phyloP scores from a whole-genome alignment of 768 basidiomycete genomes.

The Serpula lacrymans region DNA sequence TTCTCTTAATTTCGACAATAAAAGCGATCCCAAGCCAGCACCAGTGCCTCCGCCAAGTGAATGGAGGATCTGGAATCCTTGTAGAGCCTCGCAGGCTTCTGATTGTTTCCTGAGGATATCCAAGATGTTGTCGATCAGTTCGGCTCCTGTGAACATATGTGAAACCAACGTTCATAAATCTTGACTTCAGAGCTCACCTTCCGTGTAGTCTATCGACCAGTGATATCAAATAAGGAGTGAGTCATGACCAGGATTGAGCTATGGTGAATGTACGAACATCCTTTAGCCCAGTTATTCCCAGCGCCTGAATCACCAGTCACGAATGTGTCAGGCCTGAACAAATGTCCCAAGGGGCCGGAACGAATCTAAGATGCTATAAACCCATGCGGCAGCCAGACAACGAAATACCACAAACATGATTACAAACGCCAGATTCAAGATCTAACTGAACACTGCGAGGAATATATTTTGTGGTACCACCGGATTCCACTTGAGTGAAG shows the following conservation, averaged over 20 bases:
- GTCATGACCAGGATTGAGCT: slow-evolving; percentile 3
- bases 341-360: slow-evolving; percentile 61
- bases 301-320: slow-evolving; percentile 61
- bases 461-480: slow-evolving; percentile 66
- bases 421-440: slow-evolving; percentile 83
- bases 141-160: slow-evolving; percentile 57
- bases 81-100: slow-evolving; percentile 80
- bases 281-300: slow-evolving; percentile 96
- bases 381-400: not conserved
- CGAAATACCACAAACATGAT: slow-evolving; percentile 49
- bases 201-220: slow-evolving; percentile 69
- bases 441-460: slow-evolving; percentile 90
- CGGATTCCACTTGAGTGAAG: slow-evolving; percentile 66
- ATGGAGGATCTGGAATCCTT: slow-evolving; percentile 88
- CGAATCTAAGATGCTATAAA: slow-evolving; percentile 46
- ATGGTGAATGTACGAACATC: slow-evolving; percentile 55
- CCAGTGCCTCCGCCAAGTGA: slow-evolving; percentile 93
- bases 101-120: slow-evolving; percentile 79
- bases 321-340: slow-evolving; percentile 90
- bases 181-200: slow-evolving; percentile 60
- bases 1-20: slow-evolving; percentile 81
- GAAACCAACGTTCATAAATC: not conserved
- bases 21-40: slow-evolving; percentile 76
- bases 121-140: slow-evolving; percentile 82
- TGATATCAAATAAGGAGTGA: slow-evolving; percentile 14